These are phyloP conservation scores for Periconia sp. DNA, from an alignment of 2,329 filamentous ascomycete species.

Conservation along the genomic window DNA sequence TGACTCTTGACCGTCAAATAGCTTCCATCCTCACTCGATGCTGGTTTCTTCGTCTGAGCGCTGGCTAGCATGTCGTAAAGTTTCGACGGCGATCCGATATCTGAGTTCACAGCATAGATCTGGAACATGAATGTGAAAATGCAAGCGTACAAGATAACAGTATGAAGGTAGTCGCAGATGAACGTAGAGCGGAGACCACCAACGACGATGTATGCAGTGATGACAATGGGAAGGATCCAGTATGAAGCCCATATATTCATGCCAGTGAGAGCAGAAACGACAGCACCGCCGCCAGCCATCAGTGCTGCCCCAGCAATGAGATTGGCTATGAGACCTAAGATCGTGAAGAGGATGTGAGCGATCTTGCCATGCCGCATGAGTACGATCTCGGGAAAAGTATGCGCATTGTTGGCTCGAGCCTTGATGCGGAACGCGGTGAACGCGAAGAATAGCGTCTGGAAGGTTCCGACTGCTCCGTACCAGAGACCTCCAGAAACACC, in stretches of 20 bases:
- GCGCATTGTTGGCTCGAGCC: conserved; percentile 5
- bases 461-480: conserved; percentile 13
- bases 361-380: conserved; percentile 4
- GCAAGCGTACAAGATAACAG: conserved; percentile 4
- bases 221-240: conserved; percentile 3
- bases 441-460: conserved; percentile 12
- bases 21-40: neutral
- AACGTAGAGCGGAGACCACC: conserved; percentile 8
- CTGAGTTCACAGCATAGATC: conserved; percentile 4
- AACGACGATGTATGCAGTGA: conserved; percentile 9
- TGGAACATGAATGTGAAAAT: conserved; percentile 9
- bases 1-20: conserved; percentile 7
- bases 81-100: conserved; percentile 1
- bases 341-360: conserved; percentile 8
- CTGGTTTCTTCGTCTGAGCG: neutral
- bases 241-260: conserved; percentile 6
- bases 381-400: conserved; percentile 7
- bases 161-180: conserved; percentile 9
- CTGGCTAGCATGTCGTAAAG: conserved; percentile 5
- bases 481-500: conserved; percentile 8
- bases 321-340: conserved; percentile 6
- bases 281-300: conserved; percentile 11
- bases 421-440: conserved; percentile 16
- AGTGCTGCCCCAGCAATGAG: conserved; percentile 5
- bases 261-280: conserved; percentile 1